Base-by-base conservation (phyloP, 495 filamentous ascomycete genomes). In the Annulohypoxylon moriforme region DNA sequence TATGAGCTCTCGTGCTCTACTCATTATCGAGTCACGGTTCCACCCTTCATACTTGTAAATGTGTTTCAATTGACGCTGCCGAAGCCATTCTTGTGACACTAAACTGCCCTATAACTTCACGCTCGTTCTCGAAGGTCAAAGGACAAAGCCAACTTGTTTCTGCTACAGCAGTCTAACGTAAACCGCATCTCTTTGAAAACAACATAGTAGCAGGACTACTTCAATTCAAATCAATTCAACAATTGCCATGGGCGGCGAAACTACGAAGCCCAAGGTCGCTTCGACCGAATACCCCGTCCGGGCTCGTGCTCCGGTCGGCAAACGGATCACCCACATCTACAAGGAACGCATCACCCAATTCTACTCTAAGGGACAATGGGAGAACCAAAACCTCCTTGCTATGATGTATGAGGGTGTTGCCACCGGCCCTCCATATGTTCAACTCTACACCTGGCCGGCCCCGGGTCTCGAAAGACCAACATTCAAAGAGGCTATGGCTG, bases 321-420 rank as follows among this genome's bases (percentile, higher is more conserved):
- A 96, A 81, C 90, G 93, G 75, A 97, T 98, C 75, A 86, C 89
- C 72, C 85, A 86, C 76, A 94, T 98, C 79, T 97, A 97, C 85
- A 91, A 89, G 68, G 91, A 94, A 73, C 90, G 96, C 40, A 88
- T 99, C 72, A 84, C 82, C 20, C 89, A 92, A 77, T 97, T 99
- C 83, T 93, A 91, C 47, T 83, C 85, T 20, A 80, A 78, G 13
- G 96, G 96, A 60, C 94, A 97, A 80, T 99, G 95, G 84, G 85
- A 89, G 66, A 82, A 87, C 22, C 85, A 91, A 66, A 94, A 93
- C 67, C 85, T 98, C n/a, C 82, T 89, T 40, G 86, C 89, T 49
- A 94, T 93, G 82, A 87, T 94, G 79, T 86, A 89, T 74, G 92
- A 97, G 80, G 92, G 85, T 25, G 85, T 89, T 38, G 89, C 85